Evolutionary conservation across 805 yeast species (phyloP).

Genomic region (Zygoascus bituminiphila): DNA sequence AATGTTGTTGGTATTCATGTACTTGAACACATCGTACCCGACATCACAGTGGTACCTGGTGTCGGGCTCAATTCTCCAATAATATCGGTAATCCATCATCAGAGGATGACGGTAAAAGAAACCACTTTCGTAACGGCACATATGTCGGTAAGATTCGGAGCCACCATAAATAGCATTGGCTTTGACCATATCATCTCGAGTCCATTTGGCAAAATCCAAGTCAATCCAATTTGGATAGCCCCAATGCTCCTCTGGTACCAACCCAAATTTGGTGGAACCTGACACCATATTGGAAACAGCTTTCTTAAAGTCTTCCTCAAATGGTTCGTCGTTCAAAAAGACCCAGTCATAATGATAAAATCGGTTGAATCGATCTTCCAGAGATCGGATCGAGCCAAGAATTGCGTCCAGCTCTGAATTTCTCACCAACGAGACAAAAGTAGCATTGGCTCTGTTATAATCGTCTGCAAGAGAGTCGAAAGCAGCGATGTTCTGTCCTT

Average conservation of each 20-base stretch:
- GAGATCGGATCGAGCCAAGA: constrained; percentile 56
- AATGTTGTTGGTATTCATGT: constrained; percentile 69
- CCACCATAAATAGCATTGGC: constrained; percentile 54
- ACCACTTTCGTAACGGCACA: constrained; percentile 90
- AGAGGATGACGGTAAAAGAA: constrained; percentile 76
- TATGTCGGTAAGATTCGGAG: constrained; percentile 68
- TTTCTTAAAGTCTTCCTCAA: constrained; percentile 63
- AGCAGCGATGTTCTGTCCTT: neutral
- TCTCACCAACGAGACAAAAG: constrained; percentile 74
- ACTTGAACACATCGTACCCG: constrained; percentile 68
- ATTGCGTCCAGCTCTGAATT: constrained; percentile 60
- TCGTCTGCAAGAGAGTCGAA: neutral
- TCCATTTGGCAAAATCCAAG: constrained; percentile 51
- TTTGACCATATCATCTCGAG: constrained; percentile 45
- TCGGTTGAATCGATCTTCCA: constrained; percentile 77
- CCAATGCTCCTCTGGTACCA: constrained; percentile 77
- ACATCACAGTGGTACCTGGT: constrained; percentile 75
- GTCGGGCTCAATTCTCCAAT: constrained; percentile 94
- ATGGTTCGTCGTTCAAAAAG: constrained; percentile 75
- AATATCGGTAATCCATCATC: constrained; percentile 71
- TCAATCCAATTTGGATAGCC: constrained; percentile 80
- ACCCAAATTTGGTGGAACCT: constrained; percentile 67
- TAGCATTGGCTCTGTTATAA: constrained; percentile 47
- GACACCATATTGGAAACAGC: constrained; percentile 53
- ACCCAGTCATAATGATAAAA: constrained; percentile 85